Evolutionary conservation across 768 basidiomycete genomes (phyloP).

Genomic region (Paxillus ammoniavirescens): DNA sequence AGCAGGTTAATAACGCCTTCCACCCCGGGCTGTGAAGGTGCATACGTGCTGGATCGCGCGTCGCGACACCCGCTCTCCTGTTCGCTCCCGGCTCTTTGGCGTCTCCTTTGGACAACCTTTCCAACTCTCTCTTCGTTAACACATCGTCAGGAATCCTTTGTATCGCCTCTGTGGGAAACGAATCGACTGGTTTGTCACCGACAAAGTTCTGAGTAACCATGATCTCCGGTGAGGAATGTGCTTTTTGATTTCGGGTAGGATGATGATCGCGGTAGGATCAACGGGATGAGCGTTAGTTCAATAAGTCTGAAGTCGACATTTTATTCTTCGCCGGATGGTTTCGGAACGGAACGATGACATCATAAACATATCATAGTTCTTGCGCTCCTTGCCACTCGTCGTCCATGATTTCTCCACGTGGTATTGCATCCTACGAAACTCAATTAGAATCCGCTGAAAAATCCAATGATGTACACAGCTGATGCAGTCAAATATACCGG

Average conservation of each 20-base stretch:
- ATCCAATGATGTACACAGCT: no score
- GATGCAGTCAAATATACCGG: no score
- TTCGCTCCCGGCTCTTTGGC: constrained; percentile 22
- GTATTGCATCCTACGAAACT: no score
- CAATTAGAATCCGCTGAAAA: no score
- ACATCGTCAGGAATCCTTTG: constrained; percentile 22
- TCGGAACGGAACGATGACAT: constrained; percentile 5
- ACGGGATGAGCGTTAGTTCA: no score
- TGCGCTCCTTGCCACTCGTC: not conserved
- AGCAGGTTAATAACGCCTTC: no score
- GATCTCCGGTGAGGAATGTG: not conserved
- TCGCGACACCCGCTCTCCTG: constrained; percentile 26
- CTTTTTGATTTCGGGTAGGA: not conserved
- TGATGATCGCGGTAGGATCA: not conserved
- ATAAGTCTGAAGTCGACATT: no score
- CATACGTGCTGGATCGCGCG: no score
- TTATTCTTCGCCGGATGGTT: not conserved
- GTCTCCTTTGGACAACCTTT: constrained; percentile 9
- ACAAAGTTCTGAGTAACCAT: constrained; percentile 26
- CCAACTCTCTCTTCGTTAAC: constrained; percentile 8
- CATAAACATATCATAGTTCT: not conserved
- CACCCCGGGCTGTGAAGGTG: no score
- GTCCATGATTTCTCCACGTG: no score
- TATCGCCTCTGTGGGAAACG: constrained; percentile 16
- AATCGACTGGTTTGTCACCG: constrained; percentile 25